These are phyloP conservation scores for Coniella lustricola DNA, from an alignment of 2,329 filamentous ascomycete species.

Conservation along the genomic window DNA sequence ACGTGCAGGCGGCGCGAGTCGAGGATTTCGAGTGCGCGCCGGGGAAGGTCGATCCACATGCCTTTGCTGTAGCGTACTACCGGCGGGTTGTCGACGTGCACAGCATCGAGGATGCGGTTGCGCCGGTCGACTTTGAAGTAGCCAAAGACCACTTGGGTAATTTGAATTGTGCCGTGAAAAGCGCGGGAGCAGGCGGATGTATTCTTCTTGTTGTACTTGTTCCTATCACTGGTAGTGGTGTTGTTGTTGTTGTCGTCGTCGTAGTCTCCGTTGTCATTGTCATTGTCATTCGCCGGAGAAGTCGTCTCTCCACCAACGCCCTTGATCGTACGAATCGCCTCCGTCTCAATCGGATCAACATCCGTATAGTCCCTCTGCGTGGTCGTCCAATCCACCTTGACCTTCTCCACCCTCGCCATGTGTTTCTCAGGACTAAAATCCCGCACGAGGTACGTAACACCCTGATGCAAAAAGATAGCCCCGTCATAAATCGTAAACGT, in stretches of 20 bases:
- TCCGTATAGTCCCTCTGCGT: constrained; percentile 90
- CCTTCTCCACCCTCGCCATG: constrained; percentile 80
- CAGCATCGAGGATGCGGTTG: constrained; percentile 79
- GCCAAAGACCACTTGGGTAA: constrained; percentile 84
- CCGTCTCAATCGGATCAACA: constrained; percentile 86
- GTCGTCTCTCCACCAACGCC: constrained; percentile 24
- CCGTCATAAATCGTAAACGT: constrained; percentile 96
- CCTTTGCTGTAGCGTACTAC: constrained; percentile 80
- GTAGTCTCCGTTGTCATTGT: too few relatives aligned
- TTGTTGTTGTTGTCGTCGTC: too few relatives aligned
- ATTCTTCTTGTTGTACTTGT: too few relatives aligned
- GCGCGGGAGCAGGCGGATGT: constrained; percentile 61
- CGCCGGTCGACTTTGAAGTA: constrained; percentile 95
- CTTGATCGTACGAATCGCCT: constrained; percentile 69
- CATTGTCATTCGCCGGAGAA: too few relatives aligned
- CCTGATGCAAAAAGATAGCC: constrained; percentile 94
- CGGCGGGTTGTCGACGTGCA: constrained; percentile 88
- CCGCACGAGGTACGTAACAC: constrained; percentile 84
- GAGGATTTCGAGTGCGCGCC: constrained; percentile 70
- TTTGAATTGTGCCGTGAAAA: constrained; percentile 80
- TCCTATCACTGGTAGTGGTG: too few relatives aligned
- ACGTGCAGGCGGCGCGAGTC: constrained; percentile 66
- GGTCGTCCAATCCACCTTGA: constrained; percentile 93
- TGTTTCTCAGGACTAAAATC: constrained; percentile 76
- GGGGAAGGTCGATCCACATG: constrained; percentile 92